Percentiles rank a stretch among this genome's conserved stretches.
These are phyloP conservation scores for Blepharisma undulans DNA, from an alignment of 169 alveolate species.

Conservation along the genomic window DNA sequence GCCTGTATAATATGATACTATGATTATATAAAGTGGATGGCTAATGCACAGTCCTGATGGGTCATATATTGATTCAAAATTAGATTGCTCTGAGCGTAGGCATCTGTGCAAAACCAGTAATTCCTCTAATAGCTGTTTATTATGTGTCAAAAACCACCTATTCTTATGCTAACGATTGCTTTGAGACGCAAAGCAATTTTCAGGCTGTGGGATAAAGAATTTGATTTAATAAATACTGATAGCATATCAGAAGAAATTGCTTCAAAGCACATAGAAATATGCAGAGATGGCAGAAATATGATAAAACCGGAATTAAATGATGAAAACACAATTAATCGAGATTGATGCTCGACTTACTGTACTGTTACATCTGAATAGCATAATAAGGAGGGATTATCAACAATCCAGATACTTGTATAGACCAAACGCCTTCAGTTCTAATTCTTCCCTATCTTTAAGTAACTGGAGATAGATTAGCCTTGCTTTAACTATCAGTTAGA, in stretches of 20 bases:
- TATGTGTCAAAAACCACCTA: background rate
- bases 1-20: background rate
- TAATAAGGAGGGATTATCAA: background rate
- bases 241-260: background rate
- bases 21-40: background rate
- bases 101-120: background rate
- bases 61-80: background rate
- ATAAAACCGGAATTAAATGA: background rate
- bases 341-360: background rate
- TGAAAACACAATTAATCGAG: background rate
- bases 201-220: background rate
- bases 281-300: background rate
- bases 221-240: too few relatives aligned
- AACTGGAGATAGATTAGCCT: background rate
- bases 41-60: background rate
- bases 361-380: background rate
- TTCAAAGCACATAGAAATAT: background rate
- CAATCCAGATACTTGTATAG: background rate
- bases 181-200: background rate
- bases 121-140: background rate
- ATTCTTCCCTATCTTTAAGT: background rate
- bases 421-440: background rate
- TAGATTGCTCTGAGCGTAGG: background rate
- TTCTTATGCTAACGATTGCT: background rate
- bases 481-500: background rate